Base-by-base conservation (phyloP, 2,329 filamentous ascomycete genomes). In the Alternaria dauci region DNA sequence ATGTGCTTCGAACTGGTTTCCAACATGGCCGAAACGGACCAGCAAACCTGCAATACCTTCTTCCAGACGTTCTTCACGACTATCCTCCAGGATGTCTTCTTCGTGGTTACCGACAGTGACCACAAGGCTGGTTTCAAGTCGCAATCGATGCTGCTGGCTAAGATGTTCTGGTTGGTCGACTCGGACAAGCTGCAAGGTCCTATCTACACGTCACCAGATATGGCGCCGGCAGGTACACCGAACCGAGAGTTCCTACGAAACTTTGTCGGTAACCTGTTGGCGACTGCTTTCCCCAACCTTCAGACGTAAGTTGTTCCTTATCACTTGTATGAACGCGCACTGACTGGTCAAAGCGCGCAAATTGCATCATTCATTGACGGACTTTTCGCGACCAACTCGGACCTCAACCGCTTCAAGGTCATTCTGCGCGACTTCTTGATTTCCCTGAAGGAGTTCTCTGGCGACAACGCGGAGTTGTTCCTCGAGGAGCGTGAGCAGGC, bases 111-210 rank as follows among this genome's bases (percentile, higher is more conserved):
- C 0, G 95, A 99, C 76, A 94, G 91, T 62, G 95, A 99, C 72
- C 95, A 99, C 86, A 99, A 99, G 84, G 95, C 95, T 62, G 95
- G 95, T 1, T 99, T 99, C 85, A 99, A 99, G 85, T 95, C 94
- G 8, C 95, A 99, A 82, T 94, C 94, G 4, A 91, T 95, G 87
- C 84, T 99, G 50, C 83, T 99, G 62, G 93, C 95, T 72, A 91
- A 94, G 74, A 94, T 99, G 87, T 97, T 99, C 82, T 96, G 94
- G 84, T 93, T 97, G 58, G 89, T 97, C n/a, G 88, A 94, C 69
- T 85, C 88, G 28, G 90, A 93, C 55, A 97, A 97, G 85, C 93
- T 99, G 59, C 90, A 93, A 74, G 93, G 94, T 5, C 94, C 94
- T 0, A 92, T 99, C 68, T 99, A 97, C 80, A 87, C 88, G 18